These are phyloP conservation scores for Ceriops zippeliana DNA, from an alignment of 345 rosid species.

Conservation along the genomic window DNA sequence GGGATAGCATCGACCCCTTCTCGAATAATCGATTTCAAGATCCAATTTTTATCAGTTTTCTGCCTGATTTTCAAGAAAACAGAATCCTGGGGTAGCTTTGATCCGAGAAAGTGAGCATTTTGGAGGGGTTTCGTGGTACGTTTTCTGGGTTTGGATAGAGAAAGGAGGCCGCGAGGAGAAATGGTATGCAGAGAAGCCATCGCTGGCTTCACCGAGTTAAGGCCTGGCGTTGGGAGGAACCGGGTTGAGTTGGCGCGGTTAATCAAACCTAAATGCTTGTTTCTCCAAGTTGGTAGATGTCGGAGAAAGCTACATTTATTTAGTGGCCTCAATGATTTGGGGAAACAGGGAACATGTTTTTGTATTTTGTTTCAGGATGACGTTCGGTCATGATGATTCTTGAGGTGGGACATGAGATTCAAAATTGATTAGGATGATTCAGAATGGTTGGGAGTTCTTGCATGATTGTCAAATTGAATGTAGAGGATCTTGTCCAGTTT, in stretches of 20 bases:
- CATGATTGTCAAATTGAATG: background rate
- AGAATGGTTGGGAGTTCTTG: no score
- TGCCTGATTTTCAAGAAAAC: conserved; percentile 39
- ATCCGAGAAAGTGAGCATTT: conserved; percentile 11
- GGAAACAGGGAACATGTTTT: no score
- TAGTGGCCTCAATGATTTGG: background rate
- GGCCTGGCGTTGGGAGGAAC: conserved; percentile 30
- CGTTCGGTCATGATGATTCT: background rate
- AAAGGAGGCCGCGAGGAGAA: conserved; percentile 48
- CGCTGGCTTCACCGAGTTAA: conserved; percentile 16
- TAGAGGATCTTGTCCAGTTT: background rate
- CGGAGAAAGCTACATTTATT: conserved; percentile 9
- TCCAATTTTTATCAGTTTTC: conserved; percentile 27
- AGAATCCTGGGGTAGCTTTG: conserved; percentile 30
- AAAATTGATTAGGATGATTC: no score
- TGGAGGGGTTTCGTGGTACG: conserved; percentile 24
- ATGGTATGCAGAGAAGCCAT: conserved; percentile 77
- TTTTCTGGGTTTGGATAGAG: conserved; percentile 48
- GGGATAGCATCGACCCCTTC: conserved; percentile 67
- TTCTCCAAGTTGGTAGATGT: conserved; percentile 34
- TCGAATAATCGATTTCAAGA: conserved; percentile 36
- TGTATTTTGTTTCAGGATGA: background rate
- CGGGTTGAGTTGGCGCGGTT: conserved; percentile 33
- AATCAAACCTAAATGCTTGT: conserved; percentile 20
- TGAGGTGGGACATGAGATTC: background rate